Percentiles rank a stretch among this genome's conserved stretches.
Conservation (phyloP, 1,284 basidiomycete genomes). For the Sparassis latifolia region DNA sequence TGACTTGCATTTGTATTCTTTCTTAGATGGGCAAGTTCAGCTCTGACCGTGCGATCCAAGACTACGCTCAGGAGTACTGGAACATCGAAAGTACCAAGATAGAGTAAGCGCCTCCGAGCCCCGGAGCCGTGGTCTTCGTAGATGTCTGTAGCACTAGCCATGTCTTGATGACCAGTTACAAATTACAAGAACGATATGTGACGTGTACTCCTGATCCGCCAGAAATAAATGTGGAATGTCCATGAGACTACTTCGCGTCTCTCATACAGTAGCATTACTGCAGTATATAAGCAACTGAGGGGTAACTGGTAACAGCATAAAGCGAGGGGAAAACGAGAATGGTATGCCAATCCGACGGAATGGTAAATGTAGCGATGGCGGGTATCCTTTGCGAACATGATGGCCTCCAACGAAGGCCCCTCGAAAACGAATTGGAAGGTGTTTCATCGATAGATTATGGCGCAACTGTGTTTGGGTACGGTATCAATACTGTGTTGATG, state of each 20-base stretch:
- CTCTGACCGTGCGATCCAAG: slow-evolving; percentile 84
- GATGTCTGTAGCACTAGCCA: too few relatives aligned
- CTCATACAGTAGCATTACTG: too few relatives aligned
- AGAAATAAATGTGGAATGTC: too few relatives aligned
- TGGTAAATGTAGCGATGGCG: background rate
- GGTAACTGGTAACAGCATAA: too few relatives aligned
- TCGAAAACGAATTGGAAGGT: background rate
- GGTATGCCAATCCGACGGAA: too few relatives aligned
- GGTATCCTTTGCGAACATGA: background rate
- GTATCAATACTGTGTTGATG: background rate
- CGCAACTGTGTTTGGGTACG: background rate
- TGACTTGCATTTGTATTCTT: background rate
- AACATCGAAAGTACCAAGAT: slow-evolving; percentile 27
- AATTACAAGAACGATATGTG: too few relatives aligned
- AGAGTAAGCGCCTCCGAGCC: background rate
- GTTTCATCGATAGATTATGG: background rate
- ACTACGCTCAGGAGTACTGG: slow-evolving; percentile 69
- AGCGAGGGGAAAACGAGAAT: too few relatives aligned
- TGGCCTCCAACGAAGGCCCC: background rate
- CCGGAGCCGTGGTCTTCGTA: too few relatives aligned
- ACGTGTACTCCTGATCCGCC: too few relatives aligned
- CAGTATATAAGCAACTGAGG: too few relatives aligned
- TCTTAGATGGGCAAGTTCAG: slow-evolving; percentile 90
- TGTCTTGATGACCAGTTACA: too few relatives aligned
- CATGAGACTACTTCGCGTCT: too few relatives aligned